Evolutionary conservation across 352 stramenopile species (phyloP).

Genomic region (Pythium sp.): DNA sequence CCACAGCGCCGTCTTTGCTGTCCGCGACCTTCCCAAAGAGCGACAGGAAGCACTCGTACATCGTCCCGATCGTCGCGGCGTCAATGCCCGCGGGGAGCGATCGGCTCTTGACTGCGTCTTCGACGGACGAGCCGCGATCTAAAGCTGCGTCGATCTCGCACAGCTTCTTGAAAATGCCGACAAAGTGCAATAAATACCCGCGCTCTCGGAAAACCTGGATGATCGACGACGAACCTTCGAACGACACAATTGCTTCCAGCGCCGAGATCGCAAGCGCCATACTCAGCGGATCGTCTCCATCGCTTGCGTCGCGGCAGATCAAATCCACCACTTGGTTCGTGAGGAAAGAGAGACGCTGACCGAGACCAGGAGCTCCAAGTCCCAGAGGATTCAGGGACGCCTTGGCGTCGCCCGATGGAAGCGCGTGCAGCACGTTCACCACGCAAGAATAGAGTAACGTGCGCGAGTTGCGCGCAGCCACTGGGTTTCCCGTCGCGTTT

Average conservation of each 20-base stretch:
- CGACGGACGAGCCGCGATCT: conserved; percentile 36
- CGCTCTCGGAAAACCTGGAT: conserved; percentile 65
- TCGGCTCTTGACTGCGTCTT: conserved; percentile 40
- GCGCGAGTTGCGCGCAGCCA: conserved; percentile 69
- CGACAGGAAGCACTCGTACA: conserved; percentile 83
- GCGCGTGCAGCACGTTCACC: conserved; percentile 59
- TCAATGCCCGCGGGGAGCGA: conserved; percentile 50
- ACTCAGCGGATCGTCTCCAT: conserved; percentile 72
- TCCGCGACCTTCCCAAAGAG: conserved; percentile 65
- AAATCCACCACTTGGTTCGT: conserved; percentile 64
- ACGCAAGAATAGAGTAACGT: conserved; percentile 78
- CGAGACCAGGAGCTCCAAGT: not conserved
- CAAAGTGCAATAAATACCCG: conserved; percentile 78
- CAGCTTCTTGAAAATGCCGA: conserved; percentile 72
- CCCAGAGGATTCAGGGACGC: conserved; percentile 12
- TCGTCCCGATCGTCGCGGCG: conserved; percentile 64
- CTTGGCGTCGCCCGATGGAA: conserved; percentile 22
- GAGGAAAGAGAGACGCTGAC: conserved; percentile 27
- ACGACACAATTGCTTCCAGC: conserved; percentile 61
- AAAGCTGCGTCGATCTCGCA: conserved; percentile 68
- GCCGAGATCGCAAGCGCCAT: conserved; percentile 79
- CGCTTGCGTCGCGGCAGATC: conserved; percentile 71
- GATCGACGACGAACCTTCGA: conserved; percentile 45
- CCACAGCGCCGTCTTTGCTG: conserved; percentile 60
- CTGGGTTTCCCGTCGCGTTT: conserved; percentile 61